phyloP scores from a whole-genome alignment of 306 rosid species.

The Dicorynia guianensis region DNA sequence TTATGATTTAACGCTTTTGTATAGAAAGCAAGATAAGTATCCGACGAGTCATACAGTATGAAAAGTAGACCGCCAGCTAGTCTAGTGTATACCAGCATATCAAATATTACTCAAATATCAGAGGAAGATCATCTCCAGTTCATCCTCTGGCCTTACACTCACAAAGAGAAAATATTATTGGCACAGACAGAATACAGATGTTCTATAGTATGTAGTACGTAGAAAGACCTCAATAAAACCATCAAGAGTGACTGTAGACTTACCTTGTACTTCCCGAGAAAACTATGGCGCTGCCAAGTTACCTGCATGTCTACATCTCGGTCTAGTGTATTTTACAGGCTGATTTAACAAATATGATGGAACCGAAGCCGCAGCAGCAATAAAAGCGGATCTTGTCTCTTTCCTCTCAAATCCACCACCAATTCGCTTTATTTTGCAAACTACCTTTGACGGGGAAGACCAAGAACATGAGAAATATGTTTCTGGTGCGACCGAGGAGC shows the following conservation, averaged over 20 bases:
- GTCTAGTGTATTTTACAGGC: slow-evolving; percentile 84
- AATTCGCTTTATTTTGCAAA: slow-evolving; percentile 93
- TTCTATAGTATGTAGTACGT: no score
- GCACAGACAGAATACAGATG: slow-evolving; percentile 5
- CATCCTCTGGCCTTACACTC: slow-evolving; percentile 18
- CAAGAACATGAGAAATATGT: slow-evolving; percentile 84
- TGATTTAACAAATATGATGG: slow-evolving; percentile 85
- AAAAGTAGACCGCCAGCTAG: slow-evolving; percentile 3
- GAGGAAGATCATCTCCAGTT: slow-evolving; percentile 19
- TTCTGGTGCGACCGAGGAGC: slow-evolving; percentile 97
- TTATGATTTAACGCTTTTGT: slow-evolving; percentile 1
- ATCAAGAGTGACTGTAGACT: slow-evolving; percentile 19
- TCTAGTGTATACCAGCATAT: slow-evolving; percentile 9
- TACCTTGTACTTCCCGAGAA: slow-evolving; percentile 96
- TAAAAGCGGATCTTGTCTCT: slow-evolving; percentile 88
- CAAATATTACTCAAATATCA: slow-evolving; percentile 28
- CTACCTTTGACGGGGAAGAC: slow-evolving; percentile 93
- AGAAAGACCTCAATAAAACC: slow-evolving; percentile 30
- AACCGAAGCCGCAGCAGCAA: slow-evolving; percentile 89
- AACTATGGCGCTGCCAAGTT: slow-evolving; percentile 95
- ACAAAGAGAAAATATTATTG: not conserved
- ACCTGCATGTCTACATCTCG: slow-evolving; percentile 94
- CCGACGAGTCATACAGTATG: not conserved
- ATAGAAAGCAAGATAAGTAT: slow-evolving; percentile 19
- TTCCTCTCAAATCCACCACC: slow-evolving; percentile 99